Evolutionary conservation across 2,329 filamentous ascomycete genomes (phyloP), one percentile per base, ranked within the genome.

Genomic region (Exophiala sp.): DNA sequence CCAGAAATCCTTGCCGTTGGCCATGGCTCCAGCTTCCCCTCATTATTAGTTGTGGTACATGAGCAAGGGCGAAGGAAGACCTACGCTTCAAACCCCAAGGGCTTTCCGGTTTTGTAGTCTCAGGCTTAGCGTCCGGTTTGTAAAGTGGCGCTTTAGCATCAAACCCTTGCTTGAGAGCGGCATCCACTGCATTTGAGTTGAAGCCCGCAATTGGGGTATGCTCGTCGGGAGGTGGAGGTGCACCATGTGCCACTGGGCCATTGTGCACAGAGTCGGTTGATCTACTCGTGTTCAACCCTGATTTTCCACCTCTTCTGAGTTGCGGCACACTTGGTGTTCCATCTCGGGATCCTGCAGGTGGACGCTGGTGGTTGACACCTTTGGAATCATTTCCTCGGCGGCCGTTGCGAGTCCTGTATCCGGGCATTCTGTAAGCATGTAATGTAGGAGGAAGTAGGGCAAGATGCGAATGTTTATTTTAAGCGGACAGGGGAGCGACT

Each of bases 1-100:
- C 59, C 73, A 74, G 61, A 75, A 74, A 52, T 74, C 72, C 59
- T 71, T 74, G 7, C 71, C 71, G 51, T 68, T 73, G 2, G 66
- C 68, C 72, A 74, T 74, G 1, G 65, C 65, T 50, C 73, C 73
- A 29, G 71, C 72, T 74, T 37, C 18, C n/a, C 39, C 4, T 35
- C 16, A 44, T 23, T 42, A 43, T 60, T 43, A 58, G 47, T 18
- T 19, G n/a, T 27, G 29, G 13, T 30, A 44, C 14, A 38, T 19
- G 32, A 21, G 14, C 35, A 45, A 23, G 21, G 27, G 22, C 10
- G 7, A 24, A 21, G 16, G 10, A 45, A 3, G 7, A 61, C 66
- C 52, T 68, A 74, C 72, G 62, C 57, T 73, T 74, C 16, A 66
- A 62, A 8, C 65, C 70, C 70, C 71, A 73, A 21, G 71, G 68